phyloP scores from a whole-genome alignment of 164 flowering plant genomes.

The Piper betle region DNA sequence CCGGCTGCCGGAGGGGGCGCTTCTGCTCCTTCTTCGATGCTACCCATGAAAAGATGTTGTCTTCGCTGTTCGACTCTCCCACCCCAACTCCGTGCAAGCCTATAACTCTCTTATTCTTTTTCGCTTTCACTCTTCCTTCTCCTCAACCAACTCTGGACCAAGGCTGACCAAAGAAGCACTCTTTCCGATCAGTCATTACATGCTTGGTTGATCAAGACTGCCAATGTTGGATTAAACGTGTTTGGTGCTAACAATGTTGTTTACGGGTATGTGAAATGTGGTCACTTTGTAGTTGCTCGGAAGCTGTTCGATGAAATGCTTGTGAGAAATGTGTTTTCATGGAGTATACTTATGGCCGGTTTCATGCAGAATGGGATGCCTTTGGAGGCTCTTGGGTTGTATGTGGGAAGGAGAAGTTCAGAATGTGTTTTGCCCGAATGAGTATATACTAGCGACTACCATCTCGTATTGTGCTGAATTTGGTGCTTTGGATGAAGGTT shows the following conservation, averaged over 20 bases:
- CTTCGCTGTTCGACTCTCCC: no score
- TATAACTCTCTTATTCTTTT: no score
- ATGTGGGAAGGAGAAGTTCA: conserved; percentile 23
- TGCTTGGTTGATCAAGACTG: conserved; percentile 28
- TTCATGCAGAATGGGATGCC: conserved; percentile 29
- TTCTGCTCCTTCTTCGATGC: no score
- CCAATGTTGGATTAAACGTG: conserved; percentile 9
- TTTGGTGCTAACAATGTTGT: conserved; percentile 32
- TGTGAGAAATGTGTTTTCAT: conserved; percentile 49
- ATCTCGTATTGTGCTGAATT: conserved; percentile 37
- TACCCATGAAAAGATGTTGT: no score
- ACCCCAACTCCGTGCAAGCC: no score
- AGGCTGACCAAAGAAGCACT: background rate
- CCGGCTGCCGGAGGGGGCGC: no score
- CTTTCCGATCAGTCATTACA: conserved; percentile 30
- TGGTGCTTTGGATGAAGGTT: conserved; percentile 31
- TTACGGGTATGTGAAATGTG: conserved; percentile 44
- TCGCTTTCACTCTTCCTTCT: no score
- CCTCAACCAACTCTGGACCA: background rate
- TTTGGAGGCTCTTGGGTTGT: conserved; percentile 32
- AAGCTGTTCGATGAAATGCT: conserved; percentile 48
- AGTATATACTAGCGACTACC: conserved; percentile 42
- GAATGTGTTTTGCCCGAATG: conserved; percentile 29
- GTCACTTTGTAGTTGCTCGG: conserved; percentile 23
- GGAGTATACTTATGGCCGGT: conserved; percentile 47